Percentiles rank a stretch among this genome's conserved stretches.
Evolutionary conservation across 768 basidiomycete genomes (phyloP).

Genomic region (Coprinopsis marcescibilis): DNA sequence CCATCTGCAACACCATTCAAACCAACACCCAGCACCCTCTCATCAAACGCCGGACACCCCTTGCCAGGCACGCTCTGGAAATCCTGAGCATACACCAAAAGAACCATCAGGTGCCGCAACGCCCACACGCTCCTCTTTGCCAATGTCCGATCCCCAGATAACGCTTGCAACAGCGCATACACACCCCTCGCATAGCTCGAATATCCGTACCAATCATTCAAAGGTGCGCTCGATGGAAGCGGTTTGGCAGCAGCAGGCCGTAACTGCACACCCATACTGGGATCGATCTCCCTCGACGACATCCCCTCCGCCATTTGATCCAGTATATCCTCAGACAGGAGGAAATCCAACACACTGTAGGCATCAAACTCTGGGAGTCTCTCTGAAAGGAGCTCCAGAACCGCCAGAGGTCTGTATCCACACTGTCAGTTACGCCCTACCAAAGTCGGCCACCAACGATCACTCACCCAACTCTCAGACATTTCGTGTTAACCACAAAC

Average conservation of each 20-base stretch:
- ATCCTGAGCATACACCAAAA: conserved; percentile 61
- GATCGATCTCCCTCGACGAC: conserved; percentile 39
- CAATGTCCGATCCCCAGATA: conserved; percentile 54
- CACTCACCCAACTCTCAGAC: conserved; percentile 28
- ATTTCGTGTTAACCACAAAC: conserved; percentile 35
- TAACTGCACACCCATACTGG: conserved; percentile 57
- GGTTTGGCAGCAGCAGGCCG: conserved; percentile 47
- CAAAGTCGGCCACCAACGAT: background rate
- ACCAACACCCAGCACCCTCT: conserved; percentile 7
- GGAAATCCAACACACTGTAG: conserved; percentile 41
- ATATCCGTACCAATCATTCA: conserved; percentile 48
- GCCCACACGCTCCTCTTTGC: conserved; percentile 54
- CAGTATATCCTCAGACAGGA: conserved; percentile 43
- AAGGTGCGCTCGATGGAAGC: conserved; percentile 1
- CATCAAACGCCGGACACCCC: conserved; percentile 43
- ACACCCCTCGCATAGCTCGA: conserved; percentile 61
- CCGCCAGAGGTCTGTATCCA: conserved; percentile 38
- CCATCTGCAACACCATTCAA: too few species aligned
- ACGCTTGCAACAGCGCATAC: conserved; percentile 46
- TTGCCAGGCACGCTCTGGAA: conserved; percentile 42
- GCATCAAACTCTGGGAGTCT: conserved; percentile 31
- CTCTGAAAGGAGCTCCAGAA: conserved; percentile 32
- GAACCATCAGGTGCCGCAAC: conserved; percentile 61
- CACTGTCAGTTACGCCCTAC: background rate
- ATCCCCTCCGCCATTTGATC: conserved; percentile 42